Conservation (phyloP, 352 stramenopile species). For the Phytopythium helicoides region DNA sequence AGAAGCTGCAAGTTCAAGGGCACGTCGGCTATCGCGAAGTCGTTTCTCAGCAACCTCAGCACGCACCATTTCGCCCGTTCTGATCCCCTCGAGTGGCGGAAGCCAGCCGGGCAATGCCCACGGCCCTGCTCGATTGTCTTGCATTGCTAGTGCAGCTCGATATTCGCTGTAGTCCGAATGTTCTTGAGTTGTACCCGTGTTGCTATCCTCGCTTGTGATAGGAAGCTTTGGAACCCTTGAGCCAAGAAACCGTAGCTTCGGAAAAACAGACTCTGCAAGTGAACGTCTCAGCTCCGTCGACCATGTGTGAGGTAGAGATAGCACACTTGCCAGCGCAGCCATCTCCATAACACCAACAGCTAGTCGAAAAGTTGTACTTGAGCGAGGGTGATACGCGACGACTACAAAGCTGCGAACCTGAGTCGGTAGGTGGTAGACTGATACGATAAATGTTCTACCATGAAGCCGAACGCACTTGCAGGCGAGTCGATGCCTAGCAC, state of each 20-base stretch:
- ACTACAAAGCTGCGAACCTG: slow-evolving; percentile 58
- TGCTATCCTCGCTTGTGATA: too few relatives aligned
- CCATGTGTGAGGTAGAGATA: slow-evolving; percentile 43
- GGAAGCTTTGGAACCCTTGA: neutral
- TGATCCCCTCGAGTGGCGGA: slow-evolving; percentile 9
- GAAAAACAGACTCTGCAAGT: slow-evolving; percentile 35
- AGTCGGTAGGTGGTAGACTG: slow-evolving; percentile 56
- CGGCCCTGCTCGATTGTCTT: slow-evolving; percentile 21
- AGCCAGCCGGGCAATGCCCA: slow-evolving; percentile 18
- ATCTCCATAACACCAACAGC: slow-evolving; percentile 41
- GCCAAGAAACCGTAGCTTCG: slow-evolving; percentile 27
- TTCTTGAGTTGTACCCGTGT: neutral
- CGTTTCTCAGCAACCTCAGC: slow-evolving; percentile 33
- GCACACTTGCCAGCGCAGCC: slow-evolving; percentile 30
- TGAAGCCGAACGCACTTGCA: slow-evolving; percentile 27
- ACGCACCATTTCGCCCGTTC: slow-evolving; percentile 14
- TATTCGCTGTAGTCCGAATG: slow-evolving; percentile 6
- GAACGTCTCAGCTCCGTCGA: slow-evolving; percentile 40
- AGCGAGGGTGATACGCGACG: slow-evolving; percentile 43
- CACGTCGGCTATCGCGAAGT: slow-evolving; percentile 27
- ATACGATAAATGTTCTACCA: slow-evolving; percentile 48
- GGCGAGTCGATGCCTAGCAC: slow-evolving; percentile 47
- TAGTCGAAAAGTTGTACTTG: slow-evolving; percentile 36
- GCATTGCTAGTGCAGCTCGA: slow-evolving; percentile 22
- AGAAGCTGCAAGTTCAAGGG: slow-evolving; percentile 23